Evolutionary conservation across 306 rosid species (phyloP).

Genomic region (Begonia fuchsioides): DNA sequence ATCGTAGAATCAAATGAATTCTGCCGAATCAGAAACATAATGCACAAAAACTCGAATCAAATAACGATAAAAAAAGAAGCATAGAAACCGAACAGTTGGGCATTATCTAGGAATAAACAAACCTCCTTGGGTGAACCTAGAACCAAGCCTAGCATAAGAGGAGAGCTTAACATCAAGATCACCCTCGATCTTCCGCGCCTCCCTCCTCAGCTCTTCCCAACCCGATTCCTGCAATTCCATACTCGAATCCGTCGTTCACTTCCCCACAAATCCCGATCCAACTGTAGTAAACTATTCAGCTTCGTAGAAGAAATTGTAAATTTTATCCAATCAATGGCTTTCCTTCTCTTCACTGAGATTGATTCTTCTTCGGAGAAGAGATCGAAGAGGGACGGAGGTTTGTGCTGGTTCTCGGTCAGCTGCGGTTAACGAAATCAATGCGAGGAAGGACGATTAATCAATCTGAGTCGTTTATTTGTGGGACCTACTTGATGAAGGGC

Average conservation of each 20-base stretch:
- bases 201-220: slow-evolving; percentile 93
- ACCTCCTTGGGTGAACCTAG: slow-evolving; percentile 89
- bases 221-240: slow-evolving; percentile 98
- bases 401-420: background rate
- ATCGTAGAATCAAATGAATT: too few species aligned
- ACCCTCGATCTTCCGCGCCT: slow-evolving; percentile 95
- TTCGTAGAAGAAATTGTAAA: background rate
- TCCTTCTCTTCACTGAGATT: background rate
- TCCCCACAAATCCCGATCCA: slow-evolving; percentile 21
- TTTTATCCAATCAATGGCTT: background rate
- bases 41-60: too few species aligned
- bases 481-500: background rate
- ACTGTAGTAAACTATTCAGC: background rate
- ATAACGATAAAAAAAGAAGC: background rate
- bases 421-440: background rate
- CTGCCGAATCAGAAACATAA: too few species aligned
- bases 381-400: background rate
- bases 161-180: slow-evolving; percentile 97
- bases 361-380: background rate
- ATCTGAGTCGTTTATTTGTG: background rate
- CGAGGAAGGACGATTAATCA: background rate
- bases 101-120: background rate
- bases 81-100: background rate
- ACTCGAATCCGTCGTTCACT: slow-evolving; percentile 51
- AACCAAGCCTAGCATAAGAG: slow-evolving; percentile 81